Evolutionary conservation across 2,329 filamentous ascomycete genomes (phyloP).

Genomic region (Aspergillus hiratsukae): DNA sequence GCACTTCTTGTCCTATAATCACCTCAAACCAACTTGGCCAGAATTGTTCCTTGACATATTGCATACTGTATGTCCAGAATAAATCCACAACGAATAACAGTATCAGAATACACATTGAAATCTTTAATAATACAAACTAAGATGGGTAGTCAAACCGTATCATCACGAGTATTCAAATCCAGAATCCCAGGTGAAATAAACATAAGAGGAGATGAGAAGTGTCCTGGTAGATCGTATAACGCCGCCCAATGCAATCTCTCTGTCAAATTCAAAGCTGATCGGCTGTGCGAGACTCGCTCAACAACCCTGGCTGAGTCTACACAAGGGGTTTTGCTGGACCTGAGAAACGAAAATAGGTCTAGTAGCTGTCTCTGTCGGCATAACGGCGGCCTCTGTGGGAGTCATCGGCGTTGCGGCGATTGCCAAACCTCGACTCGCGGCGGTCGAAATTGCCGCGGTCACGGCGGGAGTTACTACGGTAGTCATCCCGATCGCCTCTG

Average conservation of each 20-base stretch:
- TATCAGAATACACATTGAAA: not conserved
- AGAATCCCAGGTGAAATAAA: not conserved
- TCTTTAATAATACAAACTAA: not conserved
- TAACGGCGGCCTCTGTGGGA: not conserved
- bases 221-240: constrained; percentile 10
- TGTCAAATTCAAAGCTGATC: constrained; percentile 6
- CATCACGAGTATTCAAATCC: not conserved
- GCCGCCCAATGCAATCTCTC: constrained; percentile 25
- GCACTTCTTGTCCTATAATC: not conserved
- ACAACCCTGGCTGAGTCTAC: not conserved
- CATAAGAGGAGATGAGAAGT: not conserved
- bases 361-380: not conserved
- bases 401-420: not conserved
- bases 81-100: not conserved
- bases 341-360: not conserved
- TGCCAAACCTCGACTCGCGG: not conserved
- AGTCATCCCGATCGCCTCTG: not conserved
- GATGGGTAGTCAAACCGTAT: not conserved
- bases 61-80: not conserved
- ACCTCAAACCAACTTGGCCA: not conserved
- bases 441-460: not conserved
- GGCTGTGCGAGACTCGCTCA: not conserved
- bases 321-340: not conserved
- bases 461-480: not conserved
- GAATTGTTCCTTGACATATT: not conserved